phyloP scores from a whole-genome alignment of 257 asterid species.

The Lantana camara region DNA sequence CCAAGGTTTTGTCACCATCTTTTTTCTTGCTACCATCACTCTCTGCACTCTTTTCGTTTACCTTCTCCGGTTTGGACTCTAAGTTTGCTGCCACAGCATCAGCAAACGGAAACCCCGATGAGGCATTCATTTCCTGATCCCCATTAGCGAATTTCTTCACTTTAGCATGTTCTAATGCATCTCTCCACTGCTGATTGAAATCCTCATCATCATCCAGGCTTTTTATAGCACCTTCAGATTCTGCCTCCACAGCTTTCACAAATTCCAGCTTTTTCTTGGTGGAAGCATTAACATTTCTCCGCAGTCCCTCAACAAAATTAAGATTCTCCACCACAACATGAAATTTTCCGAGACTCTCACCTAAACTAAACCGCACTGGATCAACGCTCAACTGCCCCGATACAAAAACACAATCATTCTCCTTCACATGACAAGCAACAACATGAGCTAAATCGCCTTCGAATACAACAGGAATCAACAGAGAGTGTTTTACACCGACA shows the following conservation, averaged over 20 bases:
- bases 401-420: slow-evolving; percentile 61
- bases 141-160: slow-evolving; percentile 16
- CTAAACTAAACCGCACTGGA: slow-evolving; percentile 35
- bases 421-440: slow-evolving; percentile 60
- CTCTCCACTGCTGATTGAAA: slow-evolving; percentile 21
- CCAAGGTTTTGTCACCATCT: slow-evolving; percentile 22
- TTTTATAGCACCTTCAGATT: slow-evolving; percentile 6
- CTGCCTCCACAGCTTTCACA: slow-evolving; percentile 3
- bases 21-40: slow-evolving; percentile 26
- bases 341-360: slow-evolving; percentile 37
- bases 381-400: slow-evolving; percentile 63
- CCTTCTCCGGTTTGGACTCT: slow-evolving; percentile 23
- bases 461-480: slow-evolving; percentile 63
- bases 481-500: neutral
- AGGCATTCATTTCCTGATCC: slow-evolving; percentile 9
- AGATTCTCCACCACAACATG: slow-evolving; percentile 61
- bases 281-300: slow-evolving; percentile 1
- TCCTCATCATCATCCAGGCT: slow-evolving; percentile 23
- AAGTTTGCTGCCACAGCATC: neutral
- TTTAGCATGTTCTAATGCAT: slow-evolving; percentile 32
- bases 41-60: slow-evolving; percentile 20
- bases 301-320: slow-evolving; percentile 59
- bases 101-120: neutral
- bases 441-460: slow-evolving; percentile 75
- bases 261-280: slow-evolving; percentile 13